These are phyloP conservation scores for Martensiomyces pterosporus DNA, from an alignment of 192 early-diverging fungal species.

Conservation along the genomic window DNA sequence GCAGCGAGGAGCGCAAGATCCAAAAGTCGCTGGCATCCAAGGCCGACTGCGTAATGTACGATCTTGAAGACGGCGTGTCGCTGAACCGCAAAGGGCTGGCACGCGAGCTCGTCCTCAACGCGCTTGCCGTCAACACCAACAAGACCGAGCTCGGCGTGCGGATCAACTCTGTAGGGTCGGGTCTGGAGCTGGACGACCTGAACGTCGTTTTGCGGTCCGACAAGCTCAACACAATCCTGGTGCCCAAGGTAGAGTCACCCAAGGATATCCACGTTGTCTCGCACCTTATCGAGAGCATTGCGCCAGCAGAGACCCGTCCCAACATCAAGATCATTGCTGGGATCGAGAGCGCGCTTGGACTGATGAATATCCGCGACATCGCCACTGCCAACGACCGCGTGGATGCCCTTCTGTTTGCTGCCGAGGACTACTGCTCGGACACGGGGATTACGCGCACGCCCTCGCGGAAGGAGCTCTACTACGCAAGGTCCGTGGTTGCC, in stretches of 20 bases:
- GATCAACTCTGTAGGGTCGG: slow-evolving; percentile 82
- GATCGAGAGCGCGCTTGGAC: slow-evolving; percentile 81
- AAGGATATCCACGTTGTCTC: slow-evolving; percentile 74
- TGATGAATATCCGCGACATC: slow-evolving; percentile 86
- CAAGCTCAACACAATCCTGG: slow-evolving; percentile 67
- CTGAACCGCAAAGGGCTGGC: slow-evolving; percentile 77
- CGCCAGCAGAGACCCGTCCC: slow-evolving; percentile 55
- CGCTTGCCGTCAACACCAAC: slow-evolving; percentile 47
- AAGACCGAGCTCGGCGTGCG: slow-evolving; percentile 76
- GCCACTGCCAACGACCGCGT: slow-evolving; percentile 67
- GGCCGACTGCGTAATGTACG: slow-evolving; percentile 86
- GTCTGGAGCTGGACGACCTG: slow-evolving; percentile 73
- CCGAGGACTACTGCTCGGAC: slow-evolving; percentile 96
- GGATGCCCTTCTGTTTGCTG: slow-evolving; percentile 83
- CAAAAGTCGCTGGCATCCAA: slow-evolving; percentile 61
- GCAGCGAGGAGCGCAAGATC: slow-evolving; percentile 87
- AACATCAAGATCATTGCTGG: slow-evolving; percentile 80
- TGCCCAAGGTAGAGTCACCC: slow-evolving; percentile 84
- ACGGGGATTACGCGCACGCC: slow-evolving; percentile 74
- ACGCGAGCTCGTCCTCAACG: slow-evolving; percentile 65
- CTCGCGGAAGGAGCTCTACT: slow-evolving; percentile 69
- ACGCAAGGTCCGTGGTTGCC: slow-evolving; percentile 73
- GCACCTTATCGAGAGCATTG: slow-evolving; percentile 66
- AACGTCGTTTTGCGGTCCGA: slow-evolving; percentile 65
- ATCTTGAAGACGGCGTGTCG: slow-evolving; percentile 90